Evolutionary conservation across 495 filamentous ascomycete genomes (phyloP).

Genomic region (Platismatia glauca): DNA sequence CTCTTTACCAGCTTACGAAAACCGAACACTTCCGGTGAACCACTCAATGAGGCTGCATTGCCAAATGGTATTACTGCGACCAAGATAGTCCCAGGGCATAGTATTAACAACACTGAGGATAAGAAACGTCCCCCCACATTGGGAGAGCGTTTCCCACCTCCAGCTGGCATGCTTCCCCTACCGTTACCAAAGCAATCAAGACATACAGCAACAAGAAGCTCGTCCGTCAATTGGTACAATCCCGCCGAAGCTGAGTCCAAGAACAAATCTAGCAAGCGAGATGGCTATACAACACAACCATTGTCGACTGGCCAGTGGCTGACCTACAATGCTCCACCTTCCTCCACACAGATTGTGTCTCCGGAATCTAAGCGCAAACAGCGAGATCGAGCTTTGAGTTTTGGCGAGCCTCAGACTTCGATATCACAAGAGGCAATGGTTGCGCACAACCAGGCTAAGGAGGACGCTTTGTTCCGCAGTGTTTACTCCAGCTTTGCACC

Average conservation of each 20-base stretch:
- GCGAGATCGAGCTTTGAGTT: constrained; percentile 60
- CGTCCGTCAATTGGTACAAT: constrained; percentile 54
- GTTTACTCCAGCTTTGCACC: constrained; percentile 87
- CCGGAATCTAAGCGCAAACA: constrained; percentile 56
- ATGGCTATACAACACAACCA: constrained; percentile 47
- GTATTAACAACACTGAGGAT: constrained; percentile 30
- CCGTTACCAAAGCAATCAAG: constrained; percentile 65
- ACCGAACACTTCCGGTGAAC: constrained; percentile 35
- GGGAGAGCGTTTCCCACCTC: constrained; percentile 71
- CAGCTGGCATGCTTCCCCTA: constrained; percentile 53
- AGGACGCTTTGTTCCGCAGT: constrained; percentile 67
- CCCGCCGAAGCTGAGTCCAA: constrained; percentile 29
- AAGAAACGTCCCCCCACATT: constrained; percentile 53
- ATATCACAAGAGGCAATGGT: constrained; percentile 32
- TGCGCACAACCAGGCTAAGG: constrained; percentile 51
- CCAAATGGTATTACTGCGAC: constrained; percentile 68
- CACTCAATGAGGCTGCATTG: constrained; percentile 53
- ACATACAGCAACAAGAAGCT: constrained; percentile 48
- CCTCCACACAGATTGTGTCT: constrained; percentile 32
- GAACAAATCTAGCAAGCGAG: constrained; percentile 35
- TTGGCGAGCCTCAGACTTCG: constrained; percentile 51
- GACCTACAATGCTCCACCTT: constrained; percentile 45
- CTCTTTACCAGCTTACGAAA: constrained; percentile 76
- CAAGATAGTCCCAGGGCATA: constrained; percentile 51
- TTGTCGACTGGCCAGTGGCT: constrained; percentile 59